Base-by-base conservation (phyloP, 2,329 filamentous ascomycete genomes). In the Epichloe hybrida region DNA sequence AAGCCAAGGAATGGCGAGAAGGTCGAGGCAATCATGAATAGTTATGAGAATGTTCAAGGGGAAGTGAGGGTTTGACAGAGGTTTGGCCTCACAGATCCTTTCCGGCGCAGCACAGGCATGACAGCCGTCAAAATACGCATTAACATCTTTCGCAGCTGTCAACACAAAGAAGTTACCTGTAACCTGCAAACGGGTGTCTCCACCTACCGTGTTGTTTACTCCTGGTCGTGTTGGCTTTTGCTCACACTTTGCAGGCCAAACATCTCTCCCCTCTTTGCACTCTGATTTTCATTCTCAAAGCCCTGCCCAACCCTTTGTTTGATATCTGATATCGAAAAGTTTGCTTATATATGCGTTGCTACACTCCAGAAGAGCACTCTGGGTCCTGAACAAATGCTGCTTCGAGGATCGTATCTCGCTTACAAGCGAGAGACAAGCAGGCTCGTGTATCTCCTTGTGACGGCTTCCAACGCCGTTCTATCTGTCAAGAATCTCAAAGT, bases 391-490 rank as follows among this genome's bases (percentile, higher is more conserved):
- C 87, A 87, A 13, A 76, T 61, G 55, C 49, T 43, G 11, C 11
- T 54, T 1, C 59, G 58, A 2, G 68, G 67, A 41, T 48, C 57
- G 0, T 72, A 71, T 31, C 53, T 66, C 20, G 49, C 49, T 5
- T 73, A 71, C 57, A 73, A 71, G 51, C 62, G 58, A 35, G 65
- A 72, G 42, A 68, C 63, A 0, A 65, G 57, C 43, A 57, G 62
- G 13, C 53, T 69, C 0, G 49, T 69, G 3, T 68, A 66, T 50
- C 73, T 67, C 68, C 57, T 72, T 35, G 59, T 72, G 8, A 60
- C 65, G 37, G 57, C 62, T 4, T 69, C 65, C 5, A 72, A 70
- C 52, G 54, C 50, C 39, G 62, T 72, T 39, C 57, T 69, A 50
- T 57, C 56, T n/a, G 52, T 55, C 39, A 41, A 49, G 31, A 48